Conservation (phyloP, 2,329 filamentous ascomycete genomes). For the Calonectria naviculata region DNA sequence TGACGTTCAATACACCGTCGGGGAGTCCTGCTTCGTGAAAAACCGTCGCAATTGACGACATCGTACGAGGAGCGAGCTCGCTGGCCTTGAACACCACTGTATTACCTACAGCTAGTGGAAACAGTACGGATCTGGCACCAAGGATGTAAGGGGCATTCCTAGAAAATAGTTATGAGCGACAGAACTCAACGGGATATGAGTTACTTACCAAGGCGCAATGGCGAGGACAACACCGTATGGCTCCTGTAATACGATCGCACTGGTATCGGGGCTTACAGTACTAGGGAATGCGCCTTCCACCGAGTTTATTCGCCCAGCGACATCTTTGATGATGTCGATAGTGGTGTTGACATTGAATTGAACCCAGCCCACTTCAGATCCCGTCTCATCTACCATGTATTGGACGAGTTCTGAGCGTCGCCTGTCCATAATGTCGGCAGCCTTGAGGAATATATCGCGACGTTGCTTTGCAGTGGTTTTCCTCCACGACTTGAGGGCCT, state of each 20-base stretch:
- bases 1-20: slow-evolving; percentile 77
- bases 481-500: slow-evolving; percentile 77
- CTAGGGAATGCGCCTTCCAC: slow-evolving; percentile 52
- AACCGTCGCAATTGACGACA: slow-evolving; percentile 70
- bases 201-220: slow-evolving; percentile 81
- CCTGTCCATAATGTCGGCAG: slow-evolving; percentile 71
- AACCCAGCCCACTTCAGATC: slow-evolving; percentile 50
- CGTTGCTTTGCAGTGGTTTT: slow-evolving; percentile 69
- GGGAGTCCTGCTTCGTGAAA: slow-evolving; percentile 83
- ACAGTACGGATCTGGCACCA: slow-evolving; percentile 64
- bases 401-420: slow-evolving; percentile 69
- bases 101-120: slow-evolving; percentile 82
- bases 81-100: slow-evolving; percentile 79
- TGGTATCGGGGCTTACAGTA: slow-evolving; percentile 44
- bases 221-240: slow-evolving; percentile 83
- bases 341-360: slow-evolving; percentile 52
- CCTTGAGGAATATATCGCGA: slow-evolving; percentile 77
- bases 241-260: slow-evolving; percentile 76
- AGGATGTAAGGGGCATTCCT: slow-evolving; percentile 71
- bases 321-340: slow-evolving; percentile 53
- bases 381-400: slow-evolving; percentile 68
- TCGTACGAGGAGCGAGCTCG: slow-evolving; percentile 73
- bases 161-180: background rate
- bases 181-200: background rate
- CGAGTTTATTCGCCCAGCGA: slow-evolving; percentile 54